Percentiles rank a stretch among this genome's conserved stretches.
Conservation (phyloP, 1,139 yeast species). For the Suhomyces bribrorum region DNA sequence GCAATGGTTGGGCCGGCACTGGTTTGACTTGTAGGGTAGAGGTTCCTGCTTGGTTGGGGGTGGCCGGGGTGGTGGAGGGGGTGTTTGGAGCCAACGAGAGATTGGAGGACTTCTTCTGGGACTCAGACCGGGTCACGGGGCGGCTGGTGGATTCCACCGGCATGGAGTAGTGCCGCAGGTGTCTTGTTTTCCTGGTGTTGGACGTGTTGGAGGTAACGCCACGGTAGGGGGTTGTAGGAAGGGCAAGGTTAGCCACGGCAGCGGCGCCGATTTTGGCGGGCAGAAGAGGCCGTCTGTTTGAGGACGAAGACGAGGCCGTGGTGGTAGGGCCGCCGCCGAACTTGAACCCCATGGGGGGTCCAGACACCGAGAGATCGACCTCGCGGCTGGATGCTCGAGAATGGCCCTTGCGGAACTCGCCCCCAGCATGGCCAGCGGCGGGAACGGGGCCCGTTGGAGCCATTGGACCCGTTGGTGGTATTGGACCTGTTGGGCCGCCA, state of each 20-base stretch:
- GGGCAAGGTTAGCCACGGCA: slow-evolving; percentile 59
- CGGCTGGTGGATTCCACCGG: slow-evolving; percentile 30
- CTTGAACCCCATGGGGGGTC: slow-evolving; percentile 40
- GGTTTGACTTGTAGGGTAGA: slow-evolving; percentile 49
- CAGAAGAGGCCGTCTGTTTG: slow-evolving; percentile 51
- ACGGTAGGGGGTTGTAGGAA: slow-evolving; percentile 36
- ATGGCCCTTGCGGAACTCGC: slow-evolving; percentile 5
- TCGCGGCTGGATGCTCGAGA: slow-evolving; percentile 14
- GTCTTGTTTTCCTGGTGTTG: slow-evolving; percentile 22
- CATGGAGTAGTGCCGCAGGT: slow-evolving; percentile 48
- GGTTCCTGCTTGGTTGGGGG: slow-evolving; percentile 23
- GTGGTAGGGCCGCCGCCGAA: slow-evolving; percentile 39
- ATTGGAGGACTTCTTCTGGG: slow-evolving; percentile 5
- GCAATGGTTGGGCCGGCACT: slow-evolving; percentile 47
- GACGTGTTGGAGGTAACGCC: slow-evolving; percentile 17
- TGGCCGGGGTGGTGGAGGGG: slow-evolving; percentile 15
- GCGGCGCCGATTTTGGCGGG: slow-evolving; percentile 76
- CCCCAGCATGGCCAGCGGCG: background rate
- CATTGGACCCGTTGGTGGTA: background rate
- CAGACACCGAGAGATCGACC: slow-evolving; percentile 17
- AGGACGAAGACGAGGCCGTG: slow-evolving; percentile 12
- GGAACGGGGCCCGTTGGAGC: background rate
- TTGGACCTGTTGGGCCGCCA: no score
- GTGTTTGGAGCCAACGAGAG: slow-evolving; percentile 20
- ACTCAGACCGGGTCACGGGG: slow-evolving; percentile 2